Evolutionary conservation across 2,329 filamentous ascomycete genomes (phyloP), one percentile per base, ranked within the genome.

Genomic region (Penicillium sp.): DNA sequence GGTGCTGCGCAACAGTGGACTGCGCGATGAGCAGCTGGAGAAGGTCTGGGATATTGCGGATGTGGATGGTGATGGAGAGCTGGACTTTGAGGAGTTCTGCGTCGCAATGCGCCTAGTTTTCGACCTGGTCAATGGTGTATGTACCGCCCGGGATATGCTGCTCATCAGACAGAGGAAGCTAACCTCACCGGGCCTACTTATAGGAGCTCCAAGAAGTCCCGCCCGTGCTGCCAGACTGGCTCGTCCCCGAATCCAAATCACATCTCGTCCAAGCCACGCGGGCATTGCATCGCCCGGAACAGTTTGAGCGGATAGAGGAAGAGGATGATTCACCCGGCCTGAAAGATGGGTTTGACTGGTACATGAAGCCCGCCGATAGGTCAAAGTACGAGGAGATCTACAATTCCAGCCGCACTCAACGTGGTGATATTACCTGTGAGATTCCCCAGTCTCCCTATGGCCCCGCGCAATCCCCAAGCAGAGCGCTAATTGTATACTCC

Each of bases 21-120:
- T 92, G 64, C 83, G 85, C 65, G 88, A 91, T 76, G 87, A 89
- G 73, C 94, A 99, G 80, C 88, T 99, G n/a, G 95, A 98, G 81
- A 87, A 89, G 70, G 92, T 99, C 65, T 99, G 95, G 95, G 95
- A 99, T 74, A 84, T 99, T 65, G 92, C 95, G 60, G 95, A 99
- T 76, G 92, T 99, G 63, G 95, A 99, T 79, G 93, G 93, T 70
- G 95, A 99, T 81, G 95, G 95, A 65, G 96, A 96, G 78, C 84
- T 99, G 57, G 95, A 99, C 80, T 99, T 99, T 81, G 95, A 99
- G 81, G 95, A 99, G 83, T 99, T 99, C 78, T 99, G 95, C 78
- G 95, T 99, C 60, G 95, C 93, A 42, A 99, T 99, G 95, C 87
- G 95, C 73, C 82, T 99, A 73, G 97, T 98, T 71, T 99, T 98